Percentiles rank a stretch among this genome's conserved stretches.
phyloP scores from a whole-genome alignment of 495 filamentous ascomycete species.

The Friedmanniomyces endolithicus region DNA sequence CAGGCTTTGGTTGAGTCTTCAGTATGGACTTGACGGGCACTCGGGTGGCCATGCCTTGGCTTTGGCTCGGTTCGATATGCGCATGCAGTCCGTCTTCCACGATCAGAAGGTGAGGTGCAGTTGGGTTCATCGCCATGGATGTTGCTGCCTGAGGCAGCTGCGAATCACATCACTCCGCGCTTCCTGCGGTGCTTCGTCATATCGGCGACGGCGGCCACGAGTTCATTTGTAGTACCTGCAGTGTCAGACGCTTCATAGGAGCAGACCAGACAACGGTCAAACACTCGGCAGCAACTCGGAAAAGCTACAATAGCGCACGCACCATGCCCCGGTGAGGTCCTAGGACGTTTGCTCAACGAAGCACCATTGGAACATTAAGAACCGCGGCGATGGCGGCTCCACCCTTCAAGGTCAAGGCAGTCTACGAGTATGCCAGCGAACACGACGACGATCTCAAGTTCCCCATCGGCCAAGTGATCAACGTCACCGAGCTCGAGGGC shows the following conservation, averaged over 20 bases:
- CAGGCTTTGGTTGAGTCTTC: slow-evolving; percentile 39
- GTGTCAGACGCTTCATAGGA: neutral
- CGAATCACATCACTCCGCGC: neutral
- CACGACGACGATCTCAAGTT: slow-evolving; percentile 95
- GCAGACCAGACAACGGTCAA: neutral
- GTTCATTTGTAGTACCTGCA: neutral
- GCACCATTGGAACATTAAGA: neutral
- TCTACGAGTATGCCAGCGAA: slow-evolving; percentile 81
- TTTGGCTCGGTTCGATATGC: too few relatives aligned
- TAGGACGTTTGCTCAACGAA: neutral
- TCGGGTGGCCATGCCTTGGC: slow-evolving; percentile 2
- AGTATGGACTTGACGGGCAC: slow-evolving; percentile 28
- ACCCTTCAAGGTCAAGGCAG: slow-evolving; percentile 86
- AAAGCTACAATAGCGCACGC: neutral
- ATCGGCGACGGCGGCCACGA: neutral
- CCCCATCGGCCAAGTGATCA: slow-evolving; percentile 72
- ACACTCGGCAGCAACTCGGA: neutral
- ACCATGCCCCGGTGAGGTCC: neutral
- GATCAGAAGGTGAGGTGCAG: too few relatives aligned
- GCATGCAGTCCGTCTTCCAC: too few relatives aligned
- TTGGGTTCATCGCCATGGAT: neutral
- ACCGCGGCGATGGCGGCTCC: slow-evolving; percentile 48
- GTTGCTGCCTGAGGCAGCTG: neutral
- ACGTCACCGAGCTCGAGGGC: slow-evolving; percentile 83
- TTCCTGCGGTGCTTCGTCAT: neutral